phyloP scores from a whole-genome alignment of 768 basidiomycete genomes.

The Tricholoma furcatifolium region DNA sequence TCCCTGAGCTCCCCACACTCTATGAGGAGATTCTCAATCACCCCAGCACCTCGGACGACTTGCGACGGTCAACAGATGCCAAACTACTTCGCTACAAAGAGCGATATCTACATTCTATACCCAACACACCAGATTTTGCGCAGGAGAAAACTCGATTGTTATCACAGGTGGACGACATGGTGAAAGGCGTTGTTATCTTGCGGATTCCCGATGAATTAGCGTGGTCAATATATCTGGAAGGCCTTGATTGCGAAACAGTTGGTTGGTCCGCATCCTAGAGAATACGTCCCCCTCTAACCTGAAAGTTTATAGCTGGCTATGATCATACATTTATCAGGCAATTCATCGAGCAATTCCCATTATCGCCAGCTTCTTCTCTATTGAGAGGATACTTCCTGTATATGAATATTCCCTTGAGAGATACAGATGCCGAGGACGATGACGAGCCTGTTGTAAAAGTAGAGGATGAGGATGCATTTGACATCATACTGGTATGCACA shows the following conservation, averaged over 20 bases:
- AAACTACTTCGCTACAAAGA: constrained; percentile 71
- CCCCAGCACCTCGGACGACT: constrained; percentile 71
- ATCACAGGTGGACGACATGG: constrained; percentile 68
- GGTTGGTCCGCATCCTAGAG: constrained; percentile 41
- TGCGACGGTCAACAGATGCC: constrained; percentile 75
- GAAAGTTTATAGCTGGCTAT: constrained; percentile 53
- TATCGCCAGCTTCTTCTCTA: constrained; percentile 50
- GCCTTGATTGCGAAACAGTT: constrained; percentile 62
- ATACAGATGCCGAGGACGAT: constrained; percentile 37
- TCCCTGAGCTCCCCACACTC: constrained; percentile 59
- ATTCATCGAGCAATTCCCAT: constrained; percentile 67
- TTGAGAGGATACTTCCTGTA: constrained; percentile 71
- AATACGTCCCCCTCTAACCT: background rate
- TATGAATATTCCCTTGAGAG: constrained; percentile 39
- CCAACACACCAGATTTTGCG: constrained; percentile 33
- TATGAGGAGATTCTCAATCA: constrained; percentile 85
- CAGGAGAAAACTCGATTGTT: constrained; percentile 46
- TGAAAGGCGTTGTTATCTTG: constrained; percentile 75
- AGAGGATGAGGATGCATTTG: constrained; percentile 53
- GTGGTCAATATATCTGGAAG: constrained; percentile 79
- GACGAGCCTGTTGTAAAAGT: constrained; percentile 30
- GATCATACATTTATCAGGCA: constrained; percentile 52
- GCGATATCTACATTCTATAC: constrained; percentile 59
- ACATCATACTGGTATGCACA: constrained; percentile 56
- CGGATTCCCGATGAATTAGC: constrained; percentile 76